Base-by-base conservation (phyloP, 108 stramenopile species). In the Epipyxis sp. region DNA sequence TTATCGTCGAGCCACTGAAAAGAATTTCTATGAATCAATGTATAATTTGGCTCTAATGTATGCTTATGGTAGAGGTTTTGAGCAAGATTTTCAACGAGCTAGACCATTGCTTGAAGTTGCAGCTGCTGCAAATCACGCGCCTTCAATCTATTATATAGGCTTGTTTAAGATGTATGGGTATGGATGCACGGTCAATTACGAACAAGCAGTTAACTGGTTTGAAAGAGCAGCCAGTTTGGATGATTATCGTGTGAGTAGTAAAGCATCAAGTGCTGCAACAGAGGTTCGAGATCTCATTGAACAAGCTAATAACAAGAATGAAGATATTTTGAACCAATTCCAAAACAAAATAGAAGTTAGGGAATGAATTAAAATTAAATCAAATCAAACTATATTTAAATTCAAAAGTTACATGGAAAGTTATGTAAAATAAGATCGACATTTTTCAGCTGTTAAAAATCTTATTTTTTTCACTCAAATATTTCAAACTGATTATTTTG, bases 131-230 rank as follows among this genome's bases (percentile, higher is more conserved):
- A 42, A 74, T 10, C 71, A 74, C 34, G 71, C 71, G 25, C 71
- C 71, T 34, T 74, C 71, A 13, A 32, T 46, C 13, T 74, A 74
- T 42, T 74, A 74, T 32, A 74, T 74, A 10, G 71, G 71, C 20
- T 10, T 74, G 25, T 54, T 74, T 30, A 74, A 74, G 25, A 74
- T 42, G 10, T 74, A 74, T 32, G 71, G 71, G 25, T 74, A 74
- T 74, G 71, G 71, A 13, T 54, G 3, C 10, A 37, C 10, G 27
- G 50, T 74, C 10, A 57, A 74, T 37, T 74, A 74, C 25, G 44
- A 54, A 54, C 46, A 74, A 57, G 71, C 71, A 10, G 34, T 57
- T 29, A 39, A 74, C 34, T 74, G 71, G 71, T 74, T 74, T 37
- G 71, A 74, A 42, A 13, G 50, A 27, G 71, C 71, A 27, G 71